These are phyloP conservation scores for Tetraselmis striata DNA, from an alignment of 139 green algal genomes.

Conservation along the genomic window DNA sequence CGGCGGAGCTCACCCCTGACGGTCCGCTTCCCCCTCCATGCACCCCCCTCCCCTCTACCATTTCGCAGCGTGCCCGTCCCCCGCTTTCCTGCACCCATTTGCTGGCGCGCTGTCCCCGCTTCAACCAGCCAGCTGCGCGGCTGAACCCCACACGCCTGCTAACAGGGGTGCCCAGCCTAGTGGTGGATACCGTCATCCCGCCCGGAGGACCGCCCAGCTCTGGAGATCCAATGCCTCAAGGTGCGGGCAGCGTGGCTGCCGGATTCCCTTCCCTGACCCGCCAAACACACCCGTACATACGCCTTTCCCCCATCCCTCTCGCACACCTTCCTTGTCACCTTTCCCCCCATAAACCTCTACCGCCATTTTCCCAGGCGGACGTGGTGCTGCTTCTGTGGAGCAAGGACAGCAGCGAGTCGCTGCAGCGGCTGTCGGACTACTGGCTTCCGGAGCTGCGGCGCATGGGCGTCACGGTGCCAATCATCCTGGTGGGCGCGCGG, in stretches of 20 bases:
- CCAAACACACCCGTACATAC: too few relatives aligned
- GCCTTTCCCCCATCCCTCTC: too few relatives aligned
- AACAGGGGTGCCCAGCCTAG: constrained; percentile 46
- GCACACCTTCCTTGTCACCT: too few relatives aligned
- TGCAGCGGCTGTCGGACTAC: constrained; percentile 44
- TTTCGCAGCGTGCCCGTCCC: too few relatives aligned
- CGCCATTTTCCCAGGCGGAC: too few relatives aligned
- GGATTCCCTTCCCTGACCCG: too few relatives aligned
- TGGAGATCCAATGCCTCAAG: constrained; percentile 20
- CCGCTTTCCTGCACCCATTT: too few relatives aligned
- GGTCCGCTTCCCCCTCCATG: background rate
- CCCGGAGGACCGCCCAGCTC: constrained; percentile 53
- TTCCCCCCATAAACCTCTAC: too few relatives aligned
- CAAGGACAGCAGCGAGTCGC: constrained; percentile 24
- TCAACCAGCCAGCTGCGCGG: too few relatives aligned
- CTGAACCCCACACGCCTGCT: too few relatives aligned
- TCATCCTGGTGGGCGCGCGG: constrained; percentile 72
- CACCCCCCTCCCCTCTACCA: background rate
- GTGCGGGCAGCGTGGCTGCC: too few relatives aligned
- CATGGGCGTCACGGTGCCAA: constrained; percentile 38
- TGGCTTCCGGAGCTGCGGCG: constrained; percentile 68
- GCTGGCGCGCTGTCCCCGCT: too few relatives aligned
- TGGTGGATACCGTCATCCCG: constrained; percentile 72
- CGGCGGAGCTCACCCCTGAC: constrained; percentile 59
- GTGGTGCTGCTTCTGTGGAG: constrained; percentile 60